Evolutionary conservation across 768 basidiomycete genomes (phyloP).

Genomic region (Tubosaeta sp.): DNA sequence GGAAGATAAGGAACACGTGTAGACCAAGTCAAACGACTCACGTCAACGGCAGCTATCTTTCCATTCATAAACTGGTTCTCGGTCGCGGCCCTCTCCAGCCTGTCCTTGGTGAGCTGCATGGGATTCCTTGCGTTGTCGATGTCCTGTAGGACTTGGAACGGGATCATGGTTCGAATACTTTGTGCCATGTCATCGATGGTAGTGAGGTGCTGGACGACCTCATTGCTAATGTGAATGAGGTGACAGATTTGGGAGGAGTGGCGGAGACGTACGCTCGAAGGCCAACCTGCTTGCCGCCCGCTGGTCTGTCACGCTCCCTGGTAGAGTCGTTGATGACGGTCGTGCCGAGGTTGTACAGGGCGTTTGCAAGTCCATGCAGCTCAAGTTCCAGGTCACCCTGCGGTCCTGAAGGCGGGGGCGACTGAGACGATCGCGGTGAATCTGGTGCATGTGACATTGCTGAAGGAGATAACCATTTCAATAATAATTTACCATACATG

Average conservation of each 20-base stretch:
- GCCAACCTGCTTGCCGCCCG: constrained; percentile 73
- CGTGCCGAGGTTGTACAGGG: constrained; percentile 76
- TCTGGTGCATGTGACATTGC: constrained; percentile 22
- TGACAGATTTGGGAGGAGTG: background rate
- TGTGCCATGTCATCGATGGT: constrained; percentile 67
- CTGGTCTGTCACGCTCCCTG: constrained; percentile 70
- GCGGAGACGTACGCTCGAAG: constrained; percentile 53
- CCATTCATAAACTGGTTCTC: constrained; percentile 94
- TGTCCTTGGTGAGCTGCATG: constrained; percentile 74
- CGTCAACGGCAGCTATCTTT: constrained; percentile 75
- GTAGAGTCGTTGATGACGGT: constrained; percentile 81
- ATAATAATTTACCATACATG: constrained; percentile 2
- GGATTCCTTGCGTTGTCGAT: constrained; percentile 80
- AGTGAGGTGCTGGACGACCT: constrained; percentile 64
- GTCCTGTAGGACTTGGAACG: constrained; percentile 70
- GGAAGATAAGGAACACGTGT: constrained; percentile 1
- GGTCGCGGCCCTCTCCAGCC: constrained; percentile 76
- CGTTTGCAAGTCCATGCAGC: constrained; percentile 69
- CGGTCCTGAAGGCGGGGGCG: constrained; percentile 60
- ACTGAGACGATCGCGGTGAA: constrained; percentile 71
- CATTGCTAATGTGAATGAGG: constrained; percentile 47
- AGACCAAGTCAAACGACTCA: constrained; percentile 30
- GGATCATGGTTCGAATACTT: constrained; percentile 59
- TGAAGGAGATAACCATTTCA: background rate
- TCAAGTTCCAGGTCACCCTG: constrained; percentile 78